Conservation (phyloP, 139 green algal genomes). For the Ettlia oleoabundans region DNA sequence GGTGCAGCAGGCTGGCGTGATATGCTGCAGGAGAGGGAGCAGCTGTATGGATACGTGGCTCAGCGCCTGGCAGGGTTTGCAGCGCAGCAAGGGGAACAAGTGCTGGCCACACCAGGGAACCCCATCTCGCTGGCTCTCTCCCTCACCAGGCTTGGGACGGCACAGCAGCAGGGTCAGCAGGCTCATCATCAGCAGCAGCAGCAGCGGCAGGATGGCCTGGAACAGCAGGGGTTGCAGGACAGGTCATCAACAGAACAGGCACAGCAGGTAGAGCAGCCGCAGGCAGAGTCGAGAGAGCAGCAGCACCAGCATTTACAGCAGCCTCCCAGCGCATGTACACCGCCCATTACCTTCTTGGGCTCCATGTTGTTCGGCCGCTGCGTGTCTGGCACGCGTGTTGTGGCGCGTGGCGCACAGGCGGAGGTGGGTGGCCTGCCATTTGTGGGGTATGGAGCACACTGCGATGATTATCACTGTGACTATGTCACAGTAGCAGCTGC, state of each 20-base stretch:
- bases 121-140: conserved; percentile 91
- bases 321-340: no score
- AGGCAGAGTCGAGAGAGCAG: not conserved
- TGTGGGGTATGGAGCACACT: conserved; percentile 76
- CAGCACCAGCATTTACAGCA: not conserved
- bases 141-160: conserved; percentile 54
- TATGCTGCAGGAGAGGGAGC: conserved; percentile 76
- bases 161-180: not conserved
- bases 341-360: conserved; percentile 65
- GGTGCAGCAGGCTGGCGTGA: conserved; percentile 64
- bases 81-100: conserved; percentile 60
- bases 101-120: conserved; percentile 88
- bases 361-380: conserved; percentile 84
- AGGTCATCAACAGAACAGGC: not conserved
- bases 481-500: conserved; percentile 92
- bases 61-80: conserved; percentile 52
- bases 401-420: conserved; percentile 64
- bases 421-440: conserved; percentile 79
- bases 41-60: conserved; percentile 51
- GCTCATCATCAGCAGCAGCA: not conserved
- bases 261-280: not conserved
- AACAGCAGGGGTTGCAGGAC: not conserved
- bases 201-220: not conserved
- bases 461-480: conserved; percentile 68
- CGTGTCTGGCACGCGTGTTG: conserved; percentile 87